A percentile compares a stretch with the other conserved stretches of the same genome.
phyloP scores from a whole-genome alignment of 495 filamentous ascomycete genomes.

The Cercophora scortea region DNA sequence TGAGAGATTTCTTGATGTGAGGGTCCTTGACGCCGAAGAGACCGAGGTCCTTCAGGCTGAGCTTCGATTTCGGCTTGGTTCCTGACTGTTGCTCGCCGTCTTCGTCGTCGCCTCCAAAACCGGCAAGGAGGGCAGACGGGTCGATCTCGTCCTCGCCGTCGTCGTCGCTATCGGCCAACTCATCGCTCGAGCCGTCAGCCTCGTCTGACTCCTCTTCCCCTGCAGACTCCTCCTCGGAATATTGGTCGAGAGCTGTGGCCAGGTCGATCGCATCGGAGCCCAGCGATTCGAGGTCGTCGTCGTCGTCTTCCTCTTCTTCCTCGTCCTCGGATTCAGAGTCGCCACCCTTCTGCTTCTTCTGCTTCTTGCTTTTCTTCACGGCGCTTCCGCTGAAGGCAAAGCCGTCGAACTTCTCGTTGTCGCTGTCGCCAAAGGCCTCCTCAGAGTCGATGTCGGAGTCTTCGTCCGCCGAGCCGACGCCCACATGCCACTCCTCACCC shows the following conservation, averaged over 20 bases:
- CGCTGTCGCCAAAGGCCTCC: constrained; percentile 85
- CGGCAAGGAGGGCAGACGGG: constrained; percentile 56
- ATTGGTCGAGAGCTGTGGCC: constrained; percentile 71
- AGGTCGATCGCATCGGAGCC: constrained; percentile 85
- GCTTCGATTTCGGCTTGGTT: constrained; percentile 52
- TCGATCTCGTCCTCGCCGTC: constrained; percentile 56
- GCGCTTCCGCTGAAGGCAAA: constrained; percentile 66
- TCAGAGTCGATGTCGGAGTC: constrained; percentile 86
- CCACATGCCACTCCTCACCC: constrained; percentile 77
- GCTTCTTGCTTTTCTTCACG: constrained; percentile 39
- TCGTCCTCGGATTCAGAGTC: constrained; percentile 35
- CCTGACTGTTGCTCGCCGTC: constrained; percentile 15
- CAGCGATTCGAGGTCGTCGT: constrained; percentile 45
- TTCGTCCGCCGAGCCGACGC: constrained; percentile 64
- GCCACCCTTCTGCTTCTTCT: constrained; percentile 20
- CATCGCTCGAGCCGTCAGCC: constrained; percentile 39
- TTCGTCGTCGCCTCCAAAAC: constrained; percentile 42
- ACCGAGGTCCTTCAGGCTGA: constrained; percentile 71
- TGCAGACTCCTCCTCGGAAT: constrained; percentile 30
- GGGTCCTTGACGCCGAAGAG: constrained; percentile 67
- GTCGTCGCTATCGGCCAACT: constrained; percentile 42
- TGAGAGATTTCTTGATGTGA: constrained; percentile 69
- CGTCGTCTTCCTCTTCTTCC: constrained; percentile 52
- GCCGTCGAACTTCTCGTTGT: constrained; percentile 73
- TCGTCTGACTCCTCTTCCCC: constrained; percentile 38